These are phyloP conservation scores for Coelastrella sp. DNA, from an alignment of 139 green algal species.

Conservation along the genomic window DNA sequence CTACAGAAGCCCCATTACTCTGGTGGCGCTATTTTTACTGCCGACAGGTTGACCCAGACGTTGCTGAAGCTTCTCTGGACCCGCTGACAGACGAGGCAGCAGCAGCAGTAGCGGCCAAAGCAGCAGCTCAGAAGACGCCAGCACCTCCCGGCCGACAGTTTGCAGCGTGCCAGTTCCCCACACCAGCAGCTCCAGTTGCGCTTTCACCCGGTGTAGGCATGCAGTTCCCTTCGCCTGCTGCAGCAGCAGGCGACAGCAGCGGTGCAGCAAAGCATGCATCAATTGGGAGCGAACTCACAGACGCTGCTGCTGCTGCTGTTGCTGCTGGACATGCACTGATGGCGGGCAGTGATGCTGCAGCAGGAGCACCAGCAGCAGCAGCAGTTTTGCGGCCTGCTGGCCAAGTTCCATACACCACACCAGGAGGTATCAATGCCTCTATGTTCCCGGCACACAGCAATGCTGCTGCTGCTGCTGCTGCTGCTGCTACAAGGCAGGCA, in stretches of 20 bases:
- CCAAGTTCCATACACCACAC: background rate
- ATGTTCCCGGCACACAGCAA: slow-evolving; percentile 16
- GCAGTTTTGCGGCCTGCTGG: background rate
- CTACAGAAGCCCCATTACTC: too few species aligned
- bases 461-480: background rate
- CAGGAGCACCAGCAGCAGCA: background rate
- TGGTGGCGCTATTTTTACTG: background rate
- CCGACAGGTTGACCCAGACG: background rate
- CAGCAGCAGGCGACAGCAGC: background rate
- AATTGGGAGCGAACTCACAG: background rate
- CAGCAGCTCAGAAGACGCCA: slow-evolving; percentile 8
- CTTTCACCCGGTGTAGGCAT: slow-evolving; percentile 27
- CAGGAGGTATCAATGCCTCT: slow-evolving; percentile 31
- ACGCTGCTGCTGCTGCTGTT: background rate
- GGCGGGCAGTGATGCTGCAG: background rate
- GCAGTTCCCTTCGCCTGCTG: slow-evolving; percentile 43
- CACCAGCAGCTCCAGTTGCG: background rate
- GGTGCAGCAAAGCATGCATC: background rate
- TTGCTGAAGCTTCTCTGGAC: background rate
- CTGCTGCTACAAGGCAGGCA: background rate
- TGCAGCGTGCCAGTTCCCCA: slow-evolving; percentile 22
- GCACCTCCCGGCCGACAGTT: background rate
- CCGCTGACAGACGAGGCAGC: slow-evolving; percentile 1
- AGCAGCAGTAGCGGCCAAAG: background rate
- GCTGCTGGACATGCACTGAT: background rate